phyloP scores from a whole-genome alignment of 768 basidiomycete genomes.

The Tulasnella sp. region DNA sequence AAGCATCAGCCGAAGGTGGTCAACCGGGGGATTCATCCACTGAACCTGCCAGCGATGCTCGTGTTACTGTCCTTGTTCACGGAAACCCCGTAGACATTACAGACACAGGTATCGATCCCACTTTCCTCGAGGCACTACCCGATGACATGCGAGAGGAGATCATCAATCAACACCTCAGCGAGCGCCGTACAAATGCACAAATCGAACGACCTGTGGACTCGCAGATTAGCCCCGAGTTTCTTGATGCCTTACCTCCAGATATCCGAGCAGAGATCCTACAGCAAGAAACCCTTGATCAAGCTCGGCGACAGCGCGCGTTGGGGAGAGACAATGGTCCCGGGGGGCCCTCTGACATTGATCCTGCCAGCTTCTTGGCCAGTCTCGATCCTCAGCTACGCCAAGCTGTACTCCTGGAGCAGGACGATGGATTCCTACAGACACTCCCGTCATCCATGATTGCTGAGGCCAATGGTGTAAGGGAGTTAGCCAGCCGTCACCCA shows the following conservation, averaged over 20 bases:
- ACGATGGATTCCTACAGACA: conserved; percentile 69
- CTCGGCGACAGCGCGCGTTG: conserved; percentile 35
- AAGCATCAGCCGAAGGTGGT: conserved; percentile 21
- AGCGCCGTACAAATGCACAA: conserved; percentile 65
- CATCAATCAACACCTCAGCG: conserved; percentile 90
- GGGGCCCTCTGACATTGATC: conserved; percentile 61
- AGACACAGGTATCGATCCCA: conserved; percentile 95
- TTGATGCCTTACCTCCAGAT: conserved; percentile 91
- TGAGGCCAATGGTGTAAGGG: conserved; percentile 40
- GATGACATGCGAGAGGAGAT: conserved; percentile 99
- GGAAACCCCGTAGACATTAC: conserved; percentile 94
- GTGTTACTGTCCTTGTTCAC: conserved; percentile 82
- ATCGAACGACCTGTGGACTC: conserved; percentile 61
- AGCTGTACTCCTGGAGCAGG: conserved; percentile 80
- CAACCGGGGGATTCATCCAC: conserved; percentile 28
- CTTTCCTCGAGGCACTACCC: conserved; percentile 92
- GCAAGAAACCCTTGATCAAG: conserved; percentile 78
- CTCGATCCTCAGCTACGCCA: conserved; percentile 82
- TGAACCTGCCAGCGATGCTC: conserved; percentile 21
- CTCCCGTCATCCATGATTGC: conserved; percentile 78
- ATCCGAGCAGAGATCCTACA: conserved; percentile 95
- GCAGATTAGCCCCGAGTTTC: conserved; percentile 86
- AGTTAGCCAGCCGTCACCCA: neutral
- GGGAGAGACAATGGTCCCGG: conserved; percentile 22
- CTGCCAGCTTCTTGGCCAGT: conserved; percentile 82